Evolutionary conservation across 2,329 filamentous ascomycete genomes (phyloP).

Genomic region (Onygena corvina): DNA sequence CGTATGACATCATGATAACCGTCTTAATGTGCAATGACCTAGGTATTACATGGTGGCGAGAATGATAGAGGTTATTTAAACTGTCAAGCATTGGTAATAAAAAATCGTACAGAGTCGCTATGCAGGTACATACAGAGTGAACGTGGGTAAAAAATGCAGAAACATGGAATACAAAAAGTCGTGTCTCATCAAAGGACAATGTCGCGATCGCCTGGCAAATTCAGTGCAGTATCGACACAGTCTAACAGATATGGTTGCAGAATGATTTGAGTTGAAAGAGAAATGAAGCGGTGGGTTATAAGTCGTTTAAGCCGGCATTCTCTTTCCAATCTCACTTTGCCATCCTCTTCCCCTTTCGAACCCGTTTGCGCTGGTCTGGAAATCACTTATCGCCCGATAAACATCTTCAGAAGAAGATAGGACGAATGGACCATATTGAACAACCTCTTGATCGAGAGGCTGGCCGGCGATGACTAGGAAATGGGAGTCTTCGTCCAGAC

Average conservation of each 20-base stretch:
- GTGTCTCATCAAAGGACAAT: neutral
- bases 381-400: slow-evolving; percentile 65
- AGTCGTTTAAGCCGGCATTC: slow-evolving; percentile 39
- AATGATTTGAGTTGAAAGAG: too few species aligned
- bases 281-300: too few species aligned
- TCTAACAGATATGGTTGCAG: too few species aligned
- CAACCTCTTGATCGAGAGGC: slow-evolving; percentile 65
- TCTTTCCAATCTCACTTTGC: slow-evolving; percentile 77
- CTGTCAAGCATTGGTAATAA: neutral
- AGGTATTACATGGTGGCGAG: neutral
- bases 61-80: neutral
- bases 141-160: neutral
- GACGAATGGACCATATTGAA: slow-evolving; percentile 82
- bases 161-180: neutral
- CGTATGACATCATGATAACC: slow-evolving; percentile 1
- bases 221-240: neutral
- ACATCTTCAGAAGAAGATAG: slow-evolving; percentile 59
- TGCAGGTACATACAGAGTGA: neutral
- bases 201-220: neutral
- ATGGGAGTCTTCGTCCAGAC: slow-evolving; percentile 44
- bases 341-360: slow-evolving; percentile 70
- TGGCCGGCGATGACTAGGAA: slow-evolving; percentile 63
- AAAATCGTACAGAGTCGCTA: too few species aligned
- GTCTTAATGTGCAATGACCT: neutral
- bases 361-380: slow-evolving; percentile 58